These are phyloP conservation scores for Eucalyptus viminalis DNA, from an alignment of 345 rosid genomes.

Conservation along the genomic window DNA sequence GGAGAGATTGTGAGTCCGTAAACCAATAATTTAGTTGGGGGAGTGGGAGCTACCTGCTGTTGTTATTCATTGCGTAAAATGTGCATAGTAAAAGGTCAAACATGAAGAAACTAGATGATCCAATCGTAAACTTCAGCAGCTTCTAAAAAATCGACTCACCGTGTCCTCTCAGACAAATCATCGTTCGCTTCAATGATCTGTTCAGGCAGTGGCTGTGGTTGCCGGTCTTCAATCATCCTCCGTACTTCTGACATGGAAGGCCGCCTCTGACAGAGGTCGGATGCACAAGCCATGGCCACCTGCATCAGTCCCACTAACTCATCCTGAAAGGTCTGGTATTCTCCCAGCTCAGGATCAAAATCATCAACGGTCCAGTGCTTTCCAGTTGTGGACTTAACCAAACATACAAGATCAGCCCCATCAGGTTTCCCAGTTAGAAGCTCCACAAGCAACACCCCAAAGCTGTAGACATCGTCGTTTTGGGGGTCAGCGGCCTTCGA, in stretches of 20 bases:
- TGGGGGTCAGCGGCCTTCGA: conserved; percentile 45
- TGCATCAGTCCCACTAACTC: conserved; percentile 77
- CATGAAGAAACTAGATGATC: too few species aligned
- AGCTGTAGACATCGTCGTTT: conserved; percentile 72
- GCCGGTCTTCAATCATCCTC: conserved; percentile 59
- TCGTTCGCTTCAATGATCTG: too few species aligned
- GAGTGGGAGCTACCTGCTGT: too few species aligned
- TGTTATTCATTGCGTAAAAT: too few species aligned
- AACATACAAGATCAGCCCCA: conserved; percentile 57
- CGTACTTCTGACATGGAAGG: conserved; percentile 76
- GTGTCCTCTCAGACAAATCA: too few species aligned
- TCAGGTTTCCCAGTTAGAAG: conserved; percentile 75
- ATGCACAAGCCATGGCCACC: conserved; percentile 75
- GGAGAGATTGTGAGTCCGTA: too few species aligned
- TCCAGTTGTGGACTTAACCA: conserved; percentile 74
- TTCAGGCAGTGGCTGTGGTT: too few species aligned
- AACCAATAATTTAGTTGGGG: too few species aligned
- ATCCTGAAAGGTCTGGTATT: conserved; percentile 23
- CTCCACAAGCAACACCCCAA: conserved; percentile 76
- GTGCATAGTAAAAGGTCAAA: too few species aligned
- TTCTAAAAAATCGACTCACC: too few species aligned
- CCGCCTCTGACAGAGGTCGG: conserved; percentile 41
- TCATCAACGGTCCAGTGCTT: conserved; percentile 87
- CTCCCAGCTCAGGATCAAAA: conserved; percentile 45
- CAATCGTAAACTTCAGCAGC: background rate